Evolutionary conservation across 148 eudicot species (phyloP), one percentile per base, ranked within the genome.

Genomic region (Beta vulgaris): DNA sequence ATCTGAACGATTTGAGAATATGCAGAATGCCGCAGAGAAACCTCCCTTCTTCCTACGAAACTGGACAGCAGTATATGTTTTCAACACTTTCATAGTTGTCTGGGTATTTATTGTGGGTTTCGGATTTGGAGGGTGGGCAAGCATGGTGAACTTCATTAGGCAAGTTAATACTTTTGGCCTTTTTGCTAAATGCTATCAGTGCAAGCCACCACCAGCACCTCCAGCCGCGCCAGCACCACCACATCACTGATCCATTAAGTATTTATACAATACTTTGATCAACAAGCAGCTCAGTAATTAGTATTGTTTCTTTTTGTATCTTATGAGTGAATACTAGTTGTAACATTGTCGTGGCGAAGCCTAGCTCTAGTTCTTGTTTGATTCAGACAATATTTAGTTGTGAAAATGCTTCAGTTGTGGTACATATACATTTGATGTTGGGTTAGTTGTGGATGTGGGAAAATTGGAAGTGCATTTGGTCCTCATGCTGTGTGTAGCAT

Each of bases 71-170:
- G 71, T 83, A 73, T 89, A 87, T 35, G 79, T 54, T 3, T 57
- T 87, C 58, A 89, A 89, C 72, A 53, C 74, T 5, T 89, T 87
- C 65, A 66, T 89, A 1, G 93, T 86, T 26, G 80, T 77, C 0
- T 89, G 93, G 93, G 89, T 87, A 23, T 42, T 84, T 1, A 67
- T 86, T 1, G 85, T 89, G 13, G 91, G 93, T 5, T 88, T 86
- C 25, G 92, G 88, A 54, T 88, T 88, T 42, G 91, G 91, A 25
- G 91, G 91, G 19, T 88, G 91, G 91, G 89, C 91, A 7, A 88
- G 90, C 74, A 76, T 88, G 80, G 61, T 53, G 8, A 88, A 89
- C 79, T 87, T 89, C 64, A 82, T 86, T 36, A 83, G 63, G 42
- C 93, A 89, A 72, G 78, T 89, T 15, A 77, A 89, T 53, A 81